Evolutionary conservation across 2,329 filamentous ascomycete species (phyloP).

Genomic region (Rhexocercosporidium sp.): DNA sequence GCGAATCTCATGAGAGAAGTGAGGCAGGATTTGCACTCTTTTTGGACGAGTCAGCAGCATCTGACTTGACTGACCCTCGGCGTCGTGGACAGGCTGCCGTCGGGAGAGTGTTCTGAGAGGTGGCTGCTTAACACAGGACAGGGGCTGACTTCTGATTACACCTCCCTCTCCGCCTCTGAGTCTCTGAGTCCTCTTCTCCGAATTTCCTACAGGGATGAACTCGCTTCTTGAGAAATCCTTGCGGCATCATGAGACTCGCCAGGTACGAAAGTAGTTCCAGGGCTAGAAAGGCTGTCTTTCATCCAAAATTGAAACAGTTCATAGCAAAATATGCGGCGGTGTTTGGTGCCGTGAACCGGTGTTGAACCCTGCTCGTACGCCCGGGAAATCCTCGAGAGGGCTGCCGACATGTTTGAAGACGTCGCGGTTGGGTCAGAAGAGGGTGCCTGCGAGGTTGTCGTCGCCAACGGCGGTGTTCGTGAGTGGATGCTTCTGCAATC

Average conservation of each 20-base stretch:
- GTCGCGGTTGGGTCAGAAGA: background rate
- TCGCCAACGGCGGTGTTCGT: background rate
- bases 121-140: conserved; percentile 1
- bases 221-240: conserved; percentile 8
- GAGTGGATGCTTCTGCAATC: background rate
- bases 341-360: conserved; percentile 2
- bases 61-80: background rate
- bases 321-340: background rate
- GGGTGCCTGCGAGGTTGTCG: background rate
- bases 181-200: background rate
- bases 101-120: background rate
- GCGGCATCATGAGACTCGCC: conserved; percentile 6
- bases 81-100: background rate
- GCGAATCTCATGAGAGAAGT: background rate
- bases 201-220: background rate
- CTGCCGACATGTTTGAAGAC: background rate
- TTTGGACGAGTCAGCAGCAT: conserved; percentile 1
- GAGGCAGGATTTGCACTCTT: background rate
- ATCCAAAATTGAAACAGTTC: conserved; percentile 12
- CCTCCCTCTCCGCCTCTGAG: background rate
- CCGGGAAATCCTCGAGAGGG: background rate
- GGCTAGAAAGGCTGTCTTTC: background rate
- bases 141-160: conserved; percentile 3
- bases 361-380: background rate
- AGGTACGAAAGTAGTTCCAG: conserved; percentile 5